Evolutionary conservation across 768 basidiomycete genomes (phyloP).

Genomic region (Pleurotus ostreatus): DNA sequence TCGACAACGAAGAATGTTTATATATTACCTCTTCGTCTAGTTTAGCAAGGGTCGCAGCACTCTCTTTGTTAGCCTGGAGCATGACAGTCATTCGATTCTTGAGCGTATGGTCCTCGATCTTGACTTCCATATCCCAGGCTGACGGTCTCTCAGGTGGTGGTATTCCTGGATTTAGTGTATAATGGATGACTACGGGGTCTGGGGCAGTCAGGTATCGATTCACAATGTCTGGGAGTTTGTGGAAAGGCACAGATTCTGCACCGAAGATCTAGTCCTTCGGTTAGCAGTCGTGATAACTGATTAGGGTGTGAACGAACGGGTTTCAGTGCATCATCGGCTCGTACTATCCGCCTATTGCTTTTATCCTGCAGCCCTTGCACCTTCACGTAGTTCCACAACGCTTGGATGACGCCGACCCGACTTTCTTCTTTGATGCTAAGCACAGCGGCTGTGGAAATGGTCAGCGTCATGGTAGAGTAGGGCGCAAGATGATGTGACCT

Average conservation of each 20-base stretch:
- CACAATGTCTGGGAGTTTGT: conserved; percentile 78
- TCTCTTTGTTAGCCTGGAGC: conserved; percentile 66
- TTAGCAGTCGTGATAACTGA: neutral
- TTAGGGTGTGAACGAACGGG: conserved; percentile 37
- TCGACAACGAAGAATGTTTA: neutral
- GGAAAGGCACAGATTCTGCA: conserved; percentile 67
- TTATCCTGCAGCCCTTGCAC: conserved; percentile 80
- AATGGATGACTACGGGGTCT: conserved; percentile 79
- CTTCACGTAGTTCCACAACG: conserved; percentile 93
- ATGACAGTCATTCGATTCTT: conserved; percentile 78
- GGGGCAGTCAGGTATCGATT: conserved; percentile 76
- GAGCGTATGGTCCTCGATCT: conserved; percentile 72
- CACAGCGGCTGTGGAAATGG: conserved; percentile 26
- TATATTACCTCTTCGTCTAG: conserved; percentile 80
- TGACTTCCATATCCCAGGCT: conserved; percentile 87
- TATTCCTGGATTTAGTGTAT: conserved; percentile 59
- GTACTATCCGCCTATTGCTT: conserved; percentile 66
- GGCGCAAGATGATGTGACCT: conserved; percentile 32
- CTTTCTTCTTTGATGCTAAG: conserved; percentile 85
- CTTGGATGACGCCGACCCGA: conserved; percentile 72
- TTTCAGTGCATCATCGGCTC: conserved; percentile 63
- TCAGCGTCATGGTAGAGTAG: too few relatives aligned
- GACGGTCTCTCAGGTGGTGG: conserved; percentile 65
- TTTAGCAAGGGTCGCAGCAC: conserved; percentile 58
- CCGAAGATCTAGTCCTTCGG: conserved; percentile 55